Evolutionary conservation across 2,329 filamentous ascomycete species (phyloP), one percentile per base, ranked within the genome.

Genomic region (Penicillium paneum): DNA sequence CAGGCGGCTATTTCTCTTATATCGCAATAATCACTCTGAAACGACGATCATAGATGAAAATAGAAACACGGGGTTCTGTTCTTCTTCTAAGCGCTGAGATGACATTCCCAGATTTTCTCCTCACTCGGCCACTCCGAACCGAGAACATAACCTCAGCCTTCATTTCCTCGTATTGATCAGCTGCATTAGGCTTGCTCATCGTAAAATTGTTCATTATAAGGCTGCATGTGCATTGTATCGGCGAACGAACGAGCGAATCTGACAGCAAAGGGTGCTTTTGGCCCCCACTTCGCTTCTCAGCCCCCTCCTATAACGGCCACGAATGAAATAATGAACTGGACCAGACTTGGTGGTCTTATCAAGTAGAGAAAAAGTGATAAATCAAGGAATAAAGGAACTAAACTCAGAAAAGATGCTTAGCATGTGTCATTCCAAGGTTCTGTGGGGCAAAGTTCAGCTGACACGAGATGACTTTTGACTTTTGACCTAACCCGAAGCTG

Each of bases 201-300:
- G 41, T 32, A 32, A 21, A 26, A 44, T 21, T 39, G 42, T 52
- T 54, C 46, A 21, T 54, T 43, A 41, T 62, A 64, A 64, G 61
- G 62, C 62, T 64, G 62, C 61, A 64, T 52, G 54, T 62, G 57
- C 61, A 49, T 59, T 58, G 57, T 54, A 50, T 60, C 43, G 52
- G 54, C 39, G 11, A 29, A 24, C 55, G 54, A 63, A 64, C 57
- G 35, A 61, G 52, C 39, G 42, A 36, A 39, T 45, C 31, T 29
- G 41, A 35, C 35, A 29, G 36, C 49, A 38, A 42, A 44, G 8
- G 28, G 28, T 54, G 39, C n/a, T 40, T 46, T 42, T 31, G 58
- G 58, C 61, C 60, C 60, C 60, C 60, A 62, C 35, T 40, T 50
- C 21, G 15, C 13, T 55, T 60, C 31, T 47, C 58, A 63, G 59